Evolutionary conservation across 2,329 filamentous ascomycete species (phyloP), one percentile per base, ranked within the genome.

Genomic region (Pestalotiopsis sp.): DNA sequence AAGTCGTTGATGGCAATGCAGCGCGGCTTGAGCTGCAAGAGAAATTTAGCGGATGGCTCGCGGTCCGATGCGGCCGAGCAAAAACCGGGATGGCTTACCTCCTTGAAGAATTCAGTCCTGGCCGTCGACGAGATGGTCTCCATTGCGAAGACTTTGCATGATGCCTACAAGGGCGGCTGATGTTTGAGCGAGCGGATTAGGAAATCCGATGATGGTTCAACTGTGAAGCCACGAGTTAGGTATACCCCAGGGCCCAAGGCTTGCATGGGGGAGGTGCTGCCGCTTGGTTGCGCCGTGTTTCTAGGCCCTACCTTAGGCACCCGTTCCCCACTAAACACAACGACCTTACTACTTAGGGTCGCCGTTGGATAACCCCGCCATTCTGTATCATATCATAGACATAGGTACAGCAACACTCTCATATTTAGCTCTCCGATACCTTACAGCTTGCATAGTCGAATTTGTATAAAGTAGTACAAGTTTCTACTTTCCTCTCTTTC

Each of bases 1-100:
- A 89, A 78, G 75, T 89, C 84, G 79, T 87, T 90, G 70, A 91
- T 85, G 68, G 85, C 82, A 67, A 91, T 82, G 73, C 89, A 91
- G 72, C 81, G 84, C 76, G 89, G 88, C 78, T 91, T 91, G 69
- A 91, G 85, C 89, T 91, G 65, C 45, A 39, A 52, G 20, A 4
- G 14, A 39, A 68, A 65, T 23, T 67, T 73, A 70, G 67, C 58
- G 66, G 69, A 14, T 45, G 31, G 31, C 9, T 36, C 36, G 61
- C 13, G 11, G 39, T n/a, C n/a, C 20, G 38, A 38, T 20, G 25
- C 14, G 25, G 17, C 20, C 9, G 45, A 27, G 17, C 59, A 69
- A 70, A 62, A 66, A 38, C n/a, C 23, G 68, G 13, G 25, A 38
- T 5, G 59, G 61, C 70, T 38, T 71, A 78, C 77, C 74, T 78